A percentile compares a stretch with the other conserved stretches of the same genome.
Evolutionary conservation across 2,329 filamentous ascomycete genomes (phyloP).

Genomic region (Simplicillium sp.): DNA sequence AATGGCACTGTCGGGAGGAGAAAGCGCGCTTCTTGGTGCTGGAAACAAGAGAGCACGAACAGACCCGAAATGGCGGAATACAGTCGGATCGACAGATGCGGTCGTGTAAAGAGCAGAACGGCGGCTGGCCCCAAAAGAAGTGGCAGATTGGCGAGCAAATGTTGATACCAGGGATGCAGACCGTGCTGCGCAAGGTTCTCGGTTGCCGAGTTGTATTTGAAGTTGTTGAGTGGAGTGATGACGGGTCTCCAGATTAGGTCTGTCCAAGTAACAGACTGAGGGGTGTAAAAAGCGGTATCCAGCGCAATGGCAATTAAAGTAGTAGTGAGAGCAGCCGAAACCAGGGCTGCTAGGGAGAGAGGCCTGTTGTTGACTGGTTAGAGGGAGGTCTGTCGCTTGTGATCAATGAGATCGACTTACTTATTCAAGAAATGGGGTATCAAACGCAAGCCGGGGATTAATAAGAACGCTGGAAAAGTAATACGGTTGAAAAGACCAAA

Average conservation of each 20-base stretch:
- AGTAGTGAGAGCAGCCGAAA: conserved; percentile 57
- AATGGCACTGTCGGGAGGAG: conserved; percentile 66
- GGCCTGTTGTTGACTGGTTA: conserved; percentile 31
- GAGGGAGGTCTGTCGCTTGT: neutral
- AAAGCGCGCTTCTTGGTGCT: conserved; percentile 75
- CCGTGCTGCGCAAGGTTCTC: conserved; percentile 68
- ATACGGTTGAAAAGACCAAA: conserved; percentile 94
- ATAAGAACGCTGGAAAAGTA: conserved; percentile 87
- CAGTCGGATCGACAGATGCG: conserved; percentile 51
- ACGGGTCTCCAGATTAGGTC: conserved; percentile 56
- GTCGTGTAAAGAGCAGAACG: conserved; percentile 47
- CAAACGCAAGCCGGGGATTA: conserved; percentile 74
- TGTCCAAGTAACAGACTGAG: conserved; percentile 52
- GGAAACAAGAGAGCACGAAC: conserved; percentile 61
- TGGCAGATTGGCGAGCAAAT: conserved; percentile 59
- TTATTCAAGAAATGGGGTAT: conserved; percentile 77
- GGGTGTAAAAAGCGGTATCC: conserved; percentile 77
- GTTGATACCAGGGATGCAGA: conserved; percentile 71
- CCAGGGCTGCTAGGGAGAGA: conserved; percentile 51
- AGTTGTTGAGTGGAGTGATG: conserved; percentile 70
- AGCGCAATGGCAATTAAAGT: conserved; percentile 64
- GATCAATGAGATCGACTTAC: conserved; percentile 35
- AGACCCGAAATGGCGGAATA: conserved; percentile 68
- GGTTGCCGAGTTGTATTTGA: conserved; percentile 62
- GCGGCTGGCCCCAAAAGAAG: conserved; percentile 63